Percentiles rank a stretch among this genome's conserved stretches.
Conservation (phyloP, 176 grass and related monocot species). For the Oryza officinalis region DNA sequence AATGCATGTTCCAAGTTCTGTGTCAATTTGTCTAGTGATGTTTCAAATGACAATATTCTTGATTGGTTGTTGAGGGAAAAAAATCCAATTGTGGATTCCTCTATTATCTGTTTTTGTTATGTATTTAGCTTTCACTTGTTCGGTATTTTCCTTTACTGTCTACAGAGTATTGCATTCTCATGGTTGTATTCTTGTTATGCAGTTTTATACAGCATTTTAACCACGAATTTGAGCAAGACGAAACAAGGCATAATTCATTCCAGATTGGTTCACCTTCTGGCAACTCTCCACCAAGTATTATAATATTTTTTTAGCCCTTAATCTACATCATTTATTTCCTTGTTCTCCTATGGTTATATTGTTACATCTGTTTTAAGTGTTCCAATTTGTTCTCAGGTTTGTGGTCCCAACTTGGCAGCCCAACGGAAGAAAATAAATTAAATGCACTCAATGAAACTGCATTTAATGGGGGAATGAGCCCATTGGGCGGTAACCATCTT, state of each 20-base stretch:
- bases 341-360: not conserved
- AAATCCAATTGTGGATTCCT: not conserved
- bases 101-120: not conserved
- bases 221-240: conserved; percentile 59
- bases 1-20: not conserved
- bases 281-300: conserved; percentile 53
- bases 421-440: conserved; percentile 42
- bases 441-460: conserved; percentile 35
- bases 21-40: not conserved
- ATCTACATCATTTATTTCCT: not conserved
- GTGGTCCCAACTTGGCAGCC: conserved; percentile 51
- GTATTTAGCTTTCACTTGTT: not conserved
- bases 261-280: conserved; percentile 47
- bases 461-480: conserved; percentile 34
- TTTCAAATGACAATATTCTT: not conserved
- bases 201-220: conserved; percentile 51
- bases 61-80: not conserved
- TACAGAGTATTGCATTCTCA: not conserved
- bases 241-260: conserved; percentile 40
- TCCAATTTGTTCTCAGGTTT: conserved; percentile 39
- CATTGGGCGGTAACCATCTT: conserved; percentile 40
- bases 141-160: not conserved
- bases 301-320: not conserved
- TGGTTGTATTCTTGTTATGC: conserved; percentile 5
- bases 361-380: conserved; percentile 4